These are phyloP conservation scores for Euphrasia arctica DNA, from an alignment of 305 asterid species.

Conservation along the genomic window DNA sequence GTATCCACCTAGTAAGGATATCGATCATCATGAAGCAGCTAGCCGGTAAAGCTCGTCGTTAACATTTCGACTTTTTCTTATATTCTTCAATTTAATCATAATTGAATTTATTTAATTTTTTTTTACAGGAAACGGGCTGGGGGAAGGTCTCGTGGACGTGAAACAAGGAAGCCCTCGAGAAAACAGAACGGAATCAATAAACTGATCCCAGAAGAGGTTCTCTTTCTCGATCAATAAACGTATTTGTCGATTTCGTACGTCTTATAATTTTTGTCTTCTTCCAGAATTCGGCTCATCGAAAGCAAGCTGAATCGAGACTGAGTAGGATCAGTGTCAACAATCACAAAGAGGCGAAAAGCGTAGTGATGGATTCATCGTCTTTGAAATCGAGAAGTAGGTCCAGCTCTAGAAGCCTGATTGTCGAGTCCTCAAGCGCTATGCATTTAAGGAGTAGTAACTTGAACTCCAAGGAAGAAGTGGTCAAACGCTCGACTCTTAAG, in stretches of 20 bases:
- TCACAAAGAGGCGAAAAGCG: slow-evolving; percentile 60
- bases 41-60: slow-evolving; percentile 42
- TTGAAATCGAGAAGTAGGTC: slow-evolving; percentile 74
- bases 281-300: slow-evolving; percentile 61
- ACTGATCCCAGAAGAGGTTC: slow-evolving; percentile 80
- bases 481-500: slow-evolving; percentile 48
- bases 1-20: slow-evolving; percentile 96
- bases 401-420: slow-evolving; percentile 75
- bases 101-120: background rate
- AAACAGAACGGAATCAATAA: slow-evolving; percentile 65
- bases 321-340: slow-evolving; percentile 29
- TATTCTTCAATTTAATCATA: slow-evolving; percentile 8
- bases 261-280: slow-evolving; percentile 1
- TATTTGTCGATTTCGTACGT: background rate
- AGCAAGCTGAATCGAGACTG: slow-evolving; percentile 38
- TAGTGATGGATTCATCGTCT: slow-evolving; percentile 58
- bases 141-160: slow-evolving; percentile 76
- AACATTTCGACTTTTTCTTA: background rate
- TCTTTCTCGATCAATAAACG: slow-evolving; percentile 35
- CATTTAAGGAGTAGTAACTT: slow-evolving; percentile 49
- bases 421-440: slow-evolving; percentile 60
- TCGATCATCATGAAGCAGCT: slow-evolving; percentile 76
- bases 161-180: slow-evolving; percentile 59
- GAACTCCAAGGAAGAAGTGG: slow-evolving; percentile 50
- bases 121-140: slow-evolving; percentile 49